phyloP scores from a whole-genome alignment of 805 yeast species.

The Sugiyamaella qingdaonensis region DNA sequence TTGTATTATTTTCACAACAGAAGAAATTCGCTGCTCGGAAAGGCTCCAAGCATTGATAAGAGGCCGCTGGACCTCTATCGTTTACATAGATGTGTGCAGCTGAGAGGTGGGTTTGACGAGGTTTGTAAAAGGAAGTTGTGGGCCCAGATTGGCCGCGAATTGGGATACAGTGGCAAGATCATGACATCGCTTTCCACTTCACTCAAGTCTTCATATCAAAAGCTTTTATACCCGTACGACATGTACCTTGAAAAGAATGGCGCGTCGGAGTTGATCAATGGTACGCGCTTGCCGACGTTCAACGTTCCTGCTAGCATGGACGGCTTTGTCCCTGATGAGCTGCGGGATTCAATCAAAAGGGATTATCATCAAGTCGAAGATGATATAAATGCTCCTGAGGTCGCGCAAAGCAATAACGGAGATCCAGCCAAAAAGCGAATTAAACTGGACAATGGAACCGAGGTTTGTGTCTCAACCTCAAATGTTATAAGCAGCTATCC shows the following conservation, averaged over 20 bases:
- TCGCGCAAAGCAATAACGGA: background rate
- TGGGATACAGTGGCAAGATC: slow-evolving; percentile 69
- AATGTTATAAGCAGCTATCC: background rate
- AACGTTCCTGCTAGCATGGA: slow-evolving; percentile 6
- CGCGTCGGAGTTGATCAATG: slow-evolving; percentile 6
- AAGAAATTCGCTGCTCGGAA: slow-evolving; percentile 32
- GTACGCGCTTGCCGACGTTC: slow-evolving; percentile 8
- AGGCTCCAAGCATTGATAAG: slow-evolving; percentile 64
- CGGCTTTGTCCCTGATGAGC: background rate
- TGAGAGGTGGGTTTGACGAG: slow-evolving; percentile 61
- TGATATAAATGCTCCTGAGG: background rate
- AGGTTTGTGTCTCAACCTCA: background rate
- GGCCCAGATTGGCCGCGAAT: slow-evolving; percentile 80
- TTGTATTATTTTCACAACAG: slow-evolving; percentile 42
- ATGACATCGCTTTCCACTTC: slow-evolving; percentile 70
- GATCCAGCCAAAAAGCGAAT: slow-evolving; percentile 12
- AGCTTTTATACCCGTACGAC: slow-evolving; percentile 34
- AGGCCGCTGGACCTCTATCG: slow-evolving; percentile 61
- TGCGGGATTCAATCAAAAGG: background rate
- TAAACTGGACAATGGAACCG: slow-evolving; percentile 10
- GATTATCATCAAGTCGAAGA: background rate
- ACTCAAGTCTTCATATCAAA: slow-evolving; percentile 54
- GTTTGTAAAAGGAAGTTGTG: slow-evolving; percentile 67
- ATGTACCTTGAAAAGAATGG: slow-evolving; percentile 17
- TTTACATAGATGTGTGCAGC: slow-evolving; percentile 52